Evolutionary conservation across 2,329 filamentous ascomycete genomes (phyloP), one percentile per base, ranked within the genome.

Genomic region (Calonectria multiphialidica): DNA sequence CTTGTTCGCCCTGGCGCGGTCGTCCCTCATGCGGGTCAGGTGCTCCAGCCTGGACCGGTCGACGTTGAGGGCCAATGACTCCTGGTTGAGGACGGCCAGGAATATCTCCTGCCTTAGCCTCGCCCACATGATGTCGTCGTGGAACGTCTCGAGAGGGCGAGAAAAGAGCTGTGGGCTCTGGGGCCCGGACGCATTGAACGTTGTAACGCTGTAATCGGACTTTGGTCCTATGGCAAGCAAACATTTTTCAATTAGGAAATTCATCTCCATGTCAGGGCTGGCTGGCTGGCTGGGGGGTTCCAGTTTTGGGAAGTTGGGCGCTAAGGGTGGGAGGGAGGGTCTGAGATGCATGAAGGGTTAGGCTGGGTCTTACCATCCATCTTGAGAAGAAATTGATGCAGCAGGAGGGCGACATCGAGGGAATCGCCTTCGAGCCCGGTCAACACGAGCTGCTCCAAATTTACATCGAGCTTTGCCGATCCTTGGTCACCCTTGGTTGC

Each of bases 21-120:
- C 77, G 59, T 80, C 74, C 2, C 64, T 61, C 3, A 53, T 45
- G 8, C 73, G 33, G 16, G 57, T 72, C 4, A 71, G 37, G 18
- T 45, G 63, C 1, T 73, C 68, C 8, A 72, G 25, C 2, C 37
- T 23, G 1, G 57, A 53, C 5, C 35, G 40, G 33, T 73, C 45
- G 2, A 72, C 40, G 28, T 68, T 57, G 10, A 72, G 12, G 5
- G 55, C 62, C 5, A 76, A 28, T 3, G 78, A 66, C 1, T 57
- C 62, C 25, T 80, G 77, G 18, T 71, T 59, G 40, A 79, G 68
- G n/a, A 77, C 68, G 8, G 74, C 68, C 7, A 74, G 21, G 72
- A 77, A 79, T 13, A 79, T 40, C 40, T 77, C 76, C 12, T 78
- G 74, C 33, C 78, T 66, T 1, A 80, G 49, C 40, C 50, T 61